Evolutionary conservation across 257 asterid genomes (phyloP).

Genomic region (Echium plantagineum): DNA sequence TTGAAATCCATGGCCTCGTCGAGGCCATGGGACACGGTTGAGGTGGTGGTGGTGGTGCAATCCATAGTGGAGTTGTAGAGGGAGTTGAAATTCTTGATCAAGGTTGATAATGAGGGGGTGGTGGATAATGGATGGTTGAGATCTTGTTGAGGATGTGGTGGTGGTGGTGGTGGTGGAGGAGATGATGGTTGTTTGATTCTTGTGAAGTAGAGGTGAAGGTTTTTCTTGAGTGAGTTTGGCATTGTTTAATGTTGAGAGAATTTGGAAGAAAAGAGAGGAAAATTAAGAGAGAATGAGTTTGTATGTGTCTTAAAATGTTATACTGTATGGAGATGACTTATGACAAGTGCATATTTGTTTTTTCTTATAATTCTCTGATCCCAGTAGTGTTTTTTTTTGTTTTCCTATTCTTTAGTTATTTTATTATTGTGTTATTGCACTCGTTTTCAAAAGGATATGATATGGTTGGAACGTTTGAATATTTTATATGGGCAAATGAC

Average conservation of each 20-base stretch:
- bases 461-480: too few species aligned
- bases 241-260: constrained; percentile 11
- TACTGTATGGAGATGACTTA: background rate
- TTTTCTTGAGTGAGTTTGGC: constrained; percentile 29
- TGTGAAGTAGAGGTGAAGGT: constrained; percentile 52
- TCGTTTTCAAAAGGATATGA: too few species aligned
- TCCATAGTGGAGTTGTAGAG: constrained; percentile 29
- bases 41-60: constrained; percentile 13
- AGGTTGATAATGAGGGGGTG: constrained; percentile 14
- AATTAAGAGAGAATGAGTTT: background rate
- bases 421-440: too few species aligned
- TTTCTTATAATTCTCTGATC: background rate
- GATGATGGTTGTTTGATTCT: constrained; percentile 32
- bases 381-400: constrained; percentile 30
- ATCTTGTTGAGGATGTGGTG: constrained; percentile 12
- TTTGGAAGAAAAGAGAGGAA: too few species aligned
- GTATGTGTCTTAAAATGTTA: background rate
- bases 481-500: too few species aligned
- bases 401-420: background rate
- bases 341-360: background rate
- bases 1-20: constrained; percentile 1
- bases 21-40: constrained; percentile 12
- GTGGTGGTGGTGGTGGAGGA: constrained; percentile 30
- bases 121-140: constrained; percentile 28
- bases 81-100: constrained; percentile 62